Evolutionary conservation across 805 yeast species (phyloP).

Genomic region (Saturnispora bothae): DNA sequence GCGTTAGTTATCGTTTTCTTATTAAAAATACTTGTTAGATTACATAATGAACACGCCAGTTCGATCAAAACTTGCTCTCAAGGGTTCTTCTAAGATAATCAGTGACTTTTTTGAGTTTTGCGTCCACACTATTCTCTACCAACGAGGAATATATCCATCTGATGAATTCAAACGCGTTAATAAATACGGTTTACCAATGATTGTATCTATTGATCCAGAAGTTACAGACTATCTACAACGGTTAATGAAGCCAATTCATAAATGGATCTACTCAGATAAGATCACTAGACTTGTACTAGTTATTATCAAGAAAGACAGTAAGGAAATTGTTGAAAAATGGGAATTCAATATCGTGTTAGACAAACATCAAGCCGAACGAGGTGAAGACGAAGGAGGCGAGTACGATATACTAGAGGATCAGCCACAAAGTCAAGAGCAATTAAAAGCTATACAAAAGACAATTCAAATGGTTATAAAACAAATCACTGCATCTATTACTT

Average conservation of each 20-base stretch:
- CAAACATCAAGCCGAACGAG: constrained; percentile 8
- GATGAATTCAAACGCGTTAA: constrained; percentile 71
- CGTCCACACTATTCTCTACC: constrained; percentile 72
- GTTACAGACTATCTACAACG: constrained; percentile 56
- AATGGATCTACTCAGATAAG: constrained; percentile 64
- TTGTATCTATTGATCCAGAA: constrained; percentile 66
- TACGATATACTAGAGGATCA: constrained; percentile 8
- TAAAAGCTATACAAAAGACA: constrained; percentile 53
- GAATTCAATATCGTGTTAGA: constrained; percentile 36
- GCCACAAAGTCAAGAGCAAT: constrained; percentile 19
- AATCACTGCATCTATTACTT: constrained; percentile 78
- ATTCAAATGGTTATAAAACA: constrained; percentile 84
- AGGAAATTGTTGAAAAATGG: constrained; percentile 77
- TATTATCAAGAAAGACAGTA: constrained; percentile 56
- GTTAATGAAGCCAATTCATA: constrained; percentile 58
- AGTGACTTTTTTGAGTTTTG: constrained; percentile 80
- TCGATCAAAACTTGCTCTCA: constrained; percentile 45
- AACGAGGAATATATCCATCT: constrained; percentile 81
- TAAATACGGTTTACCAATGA: constrained; percentile 69
- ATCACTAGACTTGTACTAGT: constrained; percentile 62
- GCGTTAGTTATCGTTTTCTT: too few species aligned
- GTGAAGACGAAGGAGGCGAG: constrained; percentile 1
- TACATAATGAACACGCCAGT: constrained; percentile 22
- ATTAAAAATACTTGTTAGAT: too few species aligned
- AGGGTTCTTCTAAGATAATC: constrained; percentile 70